These are phyloP conservation scores for Tulasnella sp. DNA, from an alignment of 768 basidiomycete genomes.

Conservation along the genomic window DNA sequence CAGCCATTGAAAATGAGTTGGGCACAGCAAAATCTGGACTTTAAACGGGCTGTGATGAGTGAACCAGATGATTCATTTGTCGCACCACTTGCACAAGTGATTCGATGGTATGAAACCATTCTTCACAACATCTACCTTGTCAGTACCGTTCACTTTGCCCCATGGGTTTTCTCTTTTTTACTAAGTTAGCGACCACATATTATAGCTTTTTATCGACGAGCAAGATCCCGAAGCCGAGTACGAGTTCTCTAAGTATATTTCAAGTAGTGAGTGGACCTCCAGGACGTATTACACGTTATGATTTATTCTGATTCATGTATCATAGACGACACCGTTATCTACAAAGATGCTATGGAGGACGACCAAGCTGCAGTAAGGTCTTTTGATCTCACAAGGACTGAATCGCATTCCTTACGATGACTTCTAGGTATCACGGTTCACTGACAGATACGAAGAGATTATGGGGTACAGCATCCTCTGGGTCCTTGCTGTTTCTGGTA, in stretches of 20 bases:
- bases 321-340: neutral
- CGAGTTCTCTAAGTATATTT: neutral
- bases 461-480: neutral
- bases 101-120: neutral
- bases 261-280: neutral
- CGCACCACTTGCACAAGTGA: neutral
- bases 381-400: neutral
- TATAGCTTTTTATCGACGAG: neutral
- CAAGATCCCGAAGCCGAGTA: neutral
- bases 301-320: neutral
- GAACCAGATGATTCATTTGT: neutral
- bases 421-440: neutral
- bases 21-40: neutral
- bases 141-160: neutral
- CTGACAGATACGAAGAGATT: neutral
- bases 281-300: neutral
- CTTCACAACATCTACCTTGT: neutral
- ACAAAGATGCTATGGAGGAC: neutral
- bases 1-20: neutral
- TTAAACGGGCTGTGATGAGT: neutral
- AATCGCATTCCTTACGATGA: neutral
- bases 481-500: neutral
- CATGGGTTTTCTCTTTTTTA: neutral
- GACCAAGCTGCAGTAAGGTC: neutral
- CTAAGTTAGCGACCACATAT: too few relatives aligned